Conservation (phyloP, 441 rosid species). For the Erodium moschatum region DNA sequence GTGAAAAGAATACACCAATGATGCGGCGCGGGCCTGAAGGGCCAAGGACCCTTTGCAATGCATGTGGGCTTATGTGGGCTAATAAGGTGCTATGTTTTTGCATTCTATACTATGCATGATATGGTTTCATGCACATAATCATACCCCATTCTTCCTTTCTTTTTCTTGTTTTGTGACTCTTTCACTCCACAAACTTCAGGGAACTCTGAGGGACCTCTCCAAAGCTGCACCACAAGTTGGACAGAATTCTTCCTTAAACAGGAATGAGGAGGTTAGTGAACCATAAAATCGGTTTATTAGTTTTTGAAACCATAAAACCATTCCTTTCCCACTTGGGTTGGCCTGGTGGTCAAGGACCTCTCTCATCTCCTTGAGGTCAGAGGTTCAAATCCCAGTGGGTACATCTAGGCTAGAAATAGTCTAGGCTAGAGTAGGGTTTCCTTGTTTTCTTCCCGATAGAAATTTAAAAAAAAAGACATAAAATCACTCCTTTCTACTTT, state of each 20-base stretch:
- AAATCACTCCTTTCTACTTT: constrained; percentile 11
- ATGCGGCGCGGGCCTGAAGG: constrained; percentile 45
- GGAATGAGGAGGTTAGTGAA: constrained; percentile 34
- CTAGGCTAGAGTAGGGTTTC: too few relatives aligned
- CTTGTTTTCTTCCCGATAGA: too few relatives aligned
- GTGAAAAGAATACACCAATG: constrained; percentile 34
- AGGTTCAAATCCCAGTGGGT: too few relatives aligned
- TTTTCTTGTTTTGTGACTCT: too few relatives aligned
- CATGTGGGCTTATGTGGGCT: constrained; percentile 46
- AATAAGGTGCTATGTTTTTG: constrained; percentile 26
- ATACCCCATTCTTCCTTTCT: neutral
- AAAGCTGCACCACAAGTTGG: constrained; percentile 33
- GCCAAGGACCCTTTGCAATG: constrained; percentile 40
- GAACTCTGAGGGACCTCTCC: constrained; percentile 50
- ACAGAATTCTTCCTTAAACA: constrained; percentile 26
- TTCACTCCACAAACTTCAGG: constrained; percentile 24
- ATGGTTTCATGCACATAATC: neutral
- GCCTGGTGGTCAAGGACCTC: too few relatives aligned
- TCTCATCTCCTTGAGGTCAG: too few relatives aligned
- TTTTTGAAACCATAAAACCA: neutral
- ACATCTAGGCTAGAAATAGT: too few relatives aligned
- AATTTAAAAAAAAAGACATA: neutral
- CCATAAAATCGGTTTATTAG: neutral
- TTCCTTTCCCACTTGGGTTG: neutral
- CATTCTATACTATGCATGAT: neutral